phyloP scores from a whole-genome alignment of 1,284 basidiomycete genomes.

The Meira miltonrushii region DNA sequence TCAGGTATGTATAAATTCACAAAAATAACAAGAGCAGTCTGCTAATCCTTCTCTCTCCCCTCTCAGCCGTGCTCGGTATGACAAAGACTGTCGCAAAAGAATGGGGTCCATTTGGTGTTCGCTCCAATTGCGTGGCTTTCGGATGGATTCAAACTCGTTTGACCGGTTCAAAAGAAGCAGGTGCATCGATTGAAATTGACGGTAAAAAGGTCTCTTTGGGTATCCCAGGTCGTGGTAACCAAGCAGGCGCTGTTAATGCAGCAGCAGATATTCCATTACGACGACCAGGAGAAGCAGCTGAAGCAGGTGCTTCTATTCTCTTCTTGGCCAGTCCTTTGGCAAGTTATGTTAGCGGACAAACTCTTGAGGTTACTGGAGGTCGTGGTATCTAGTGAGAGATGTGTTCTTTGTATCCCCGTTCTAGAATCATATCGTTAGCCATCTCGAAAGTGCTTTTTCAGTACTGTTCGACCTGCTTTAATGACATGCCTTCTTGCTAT shows the following conservation, averaged over 20 bases:
- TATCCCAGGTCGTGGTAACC: slow-evolving; percentile 60
- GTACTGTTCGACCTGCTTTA: background rate
- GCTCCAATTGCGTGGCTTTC: slow-evolving; percentile 72
- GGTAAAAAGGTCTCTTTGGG: slow-evolving; percentile 78
- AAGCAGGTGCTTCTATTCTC: slow-evolving; percentile 62
- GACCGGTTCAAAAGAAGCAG: slow-evolving; percentile 70
- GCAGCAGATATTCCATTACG: slow-evolving; percentile 66
- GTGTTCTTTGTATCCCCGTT: background rate
- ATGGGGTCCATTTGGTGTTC: slow-evolving; percentile 76
- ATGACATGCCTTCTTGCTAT: slow-evolving; percentile 12
- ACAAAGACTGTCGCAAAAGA: slow-evolving; percentile 61
- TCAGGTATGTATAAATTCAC: slow-evolving; percentile 60
- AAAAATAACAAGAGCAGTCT: slow-evolving; percentile 63
- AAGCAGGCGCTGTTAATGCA: slow-evolving; percentile 61
- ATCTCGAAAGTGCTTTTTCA: background rate
- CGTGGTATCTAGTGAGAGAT: slow-evolving; percentile 26
- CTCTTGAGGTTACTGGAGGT: slow-evolving; percentile 56
- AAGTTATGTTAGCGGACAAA: slow-evolving; percentile 74
- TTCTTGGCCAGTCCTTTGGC: slow-evolving; percentile 65
- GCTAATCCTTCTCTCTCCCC: background rate
- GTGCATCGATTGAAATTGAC: slow-evolving; percentile 69
- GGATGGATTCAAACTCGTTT: slow-evolving; percentile 67
- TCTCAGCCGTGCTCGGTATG: background rate
- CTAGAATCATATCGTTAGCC: background rate
- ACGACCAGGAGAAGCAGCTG: slow-evolving; percentile 69